Evolutionary conservation across 1,139 yeast genomes (phyloP).

Genomic region (Candida tetrigidarum): DNA sequence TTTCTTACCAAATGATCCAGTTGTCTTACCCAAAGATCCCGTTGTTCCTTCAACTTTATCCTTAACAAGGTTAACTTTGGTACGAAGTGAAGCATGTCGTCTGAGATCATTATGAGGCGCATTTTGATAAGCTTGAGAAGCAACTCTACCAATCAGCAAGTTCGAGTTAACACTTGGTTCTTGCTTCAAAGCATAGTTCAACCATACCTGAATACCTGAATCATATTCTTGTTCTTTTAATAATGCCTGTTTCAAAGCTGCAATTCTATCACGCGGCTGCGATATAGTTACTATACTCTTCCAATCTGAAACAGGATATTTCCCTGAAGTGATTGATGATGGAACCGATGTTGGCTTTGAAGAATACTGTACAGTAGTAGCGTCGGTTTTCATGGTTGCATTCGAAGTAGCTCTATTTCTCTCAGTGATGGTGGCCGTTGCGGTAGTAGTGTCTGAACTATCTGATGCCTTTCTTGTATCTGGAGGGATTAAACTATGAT

Average conservation of each 20-base stretch:
- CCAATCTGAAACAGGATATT: slow-evolving; percentile 48
- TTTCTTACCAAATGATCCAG: slow-evolving; percentile 47
- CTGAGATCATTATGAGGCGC: slow-evolving; percentile 50
- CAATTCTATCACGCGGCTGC: slow-evolving; percentile 47
- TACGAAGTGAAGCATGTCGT: slow-evolving; percentile 46
- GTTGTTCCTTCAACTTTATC: slow-evolving; percentile 46
- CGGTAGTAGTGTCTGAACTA: slow-evolving; percentile 10
- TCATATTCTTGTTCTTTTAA: slow-evolving; percentile 43
- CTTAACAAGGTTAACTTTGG: slow-evolving; percentile 46
- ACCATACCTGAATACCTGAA: slow-evolving; percentile 54
- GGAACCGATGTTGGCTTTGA: slow-evolving; percentile 7
- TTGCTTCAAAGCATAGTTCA: slow-evolving; percentile 41
- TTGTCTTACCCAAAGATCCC: slow-evolving; percentile 32
- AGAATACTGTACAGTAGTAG: not conserved
- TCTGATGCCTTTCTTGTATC: slow-evolving; percentile 11
- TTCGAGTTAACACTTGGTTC: slow-evolving; percentile 30
- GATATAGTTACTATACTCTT: slow-evolving; percentile 46
- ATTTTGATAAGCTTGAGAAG: slow-evolving; percentile 51
- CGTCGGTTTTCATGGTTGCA: slow-evolving; percentile 4
- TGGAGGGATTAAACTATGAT: slow-evolving; percentile 27
- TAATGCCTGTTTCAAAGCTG: slow-evolving; percentile 45
- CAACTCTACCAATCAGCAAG: slow-evolving; percentile 50
- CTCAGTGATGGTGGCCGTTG: too few species aligned
- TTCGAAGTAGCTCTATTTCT: slow-evolving; percentile 8
- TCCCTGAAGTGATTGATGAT: slow-evolving; percentile 10